phyloP scores from a whole-genome alignment of 176 grass and related monocot genomes.

The Oryza brachyantha region DNA sequence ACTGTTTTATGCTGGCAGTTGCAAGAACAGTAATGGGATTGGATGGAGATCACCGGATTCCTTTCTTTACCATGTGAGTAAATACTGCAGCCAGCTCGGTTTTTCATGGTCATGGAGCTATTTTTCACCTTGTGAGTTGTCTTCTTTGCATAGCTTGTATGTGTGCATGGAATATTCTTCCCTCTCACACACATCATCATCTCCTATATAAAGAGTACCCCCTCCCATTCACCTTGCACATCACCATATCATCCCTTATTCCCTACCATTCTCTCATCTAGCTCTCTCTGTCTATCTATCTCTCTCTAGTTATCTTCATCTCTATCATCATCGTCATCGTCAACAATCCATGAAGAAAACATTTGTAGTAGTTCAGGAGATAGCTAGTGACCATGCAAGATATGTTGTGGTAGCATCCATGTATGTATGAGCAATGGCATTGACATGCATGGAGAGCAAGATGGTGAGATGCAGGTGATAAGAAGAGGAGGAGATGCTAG shows the following conservation, averaged over 20 bases:
- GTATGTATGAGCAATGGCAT: background rate
- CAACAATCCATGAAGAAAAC: background rate
- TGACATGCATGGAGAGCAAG: background rate
- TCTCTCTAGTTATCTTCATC: background rate
- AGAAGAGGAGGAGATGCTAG: background rate
- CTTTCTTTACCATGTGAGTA: background rate
- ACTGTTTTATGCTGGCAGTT: background rate
- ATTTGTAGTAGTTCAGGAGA: background rate
- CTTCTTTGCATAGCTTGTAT: background rate
- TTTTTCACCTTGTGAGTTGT: background rate
- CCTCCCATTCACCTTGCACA: background rate
- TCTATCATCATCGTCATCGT: background rate
- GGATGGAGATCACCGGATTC: background rate
- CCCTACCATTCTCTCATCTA: background rate
- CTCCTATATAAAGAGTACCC: constrained; percentile 2
- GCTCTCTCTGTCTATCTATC: background rate
- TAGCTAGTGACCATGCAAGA: background rate
- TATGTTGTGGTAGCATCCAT: background rate
- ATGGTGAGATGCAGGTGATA: background rate
- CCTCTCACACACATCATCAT: background rate
- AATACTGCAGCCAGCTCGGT: background rate
- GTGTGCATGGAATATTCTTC: background rate
- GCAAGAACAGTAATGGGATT: background rate
- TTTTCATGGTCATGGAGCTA: background rate
- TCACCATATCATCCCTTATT: background rate